A percentile compares a stretch with the other conserved stretches of the same genome.
These are phyloP conservation scores for Talaromyces sp. DNA, from an alignment of 2,329 filamentous ascomycete genomes.

Conservation along the genomic window DNA sequence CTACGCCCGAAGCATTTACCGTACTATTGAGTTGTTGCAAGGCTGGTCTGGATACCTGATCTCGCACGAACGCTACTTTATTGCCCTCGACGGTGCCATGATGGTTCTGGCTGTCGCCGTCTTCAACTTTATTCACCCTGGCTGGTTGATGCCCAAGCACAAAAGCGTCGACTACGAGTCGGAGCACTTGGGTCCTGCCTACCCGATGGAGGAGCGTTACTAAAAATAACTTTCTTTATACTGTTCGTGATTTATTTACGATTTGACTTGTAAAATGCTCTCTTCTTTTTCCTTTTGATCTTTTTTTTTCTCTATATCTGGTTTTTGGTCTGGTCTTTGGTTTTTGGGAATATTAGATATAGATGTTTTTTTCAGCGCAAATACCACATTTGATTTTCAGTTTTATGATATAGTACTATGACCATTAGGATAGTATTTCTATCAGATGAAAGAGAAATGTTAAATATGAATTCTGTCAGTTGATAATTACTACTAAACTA, in stretches of 20 bases:
- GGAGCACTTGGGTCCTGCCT: background rate
- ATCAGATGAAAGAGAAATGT: too few species aligned
- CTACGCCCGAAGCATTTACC: conserved; percentile 47
- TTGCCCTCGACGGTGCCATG: conserved; percentile 46
- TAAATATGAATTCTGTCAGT: background rate
- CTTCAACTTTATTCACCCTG: conserved; percentile 44
- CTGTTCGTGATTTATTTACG: background rate
- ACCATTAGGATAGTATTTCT: too few species aligned
- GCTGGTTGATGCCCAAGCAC: conserved; percentile 29
- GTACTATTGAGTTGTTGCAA: conserved; percentile 46
- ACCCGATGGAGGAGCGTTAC: background rate
- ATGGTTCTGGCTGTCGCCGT: conserved; percentile 45
- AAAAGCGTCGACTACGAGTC: conserved; percentile 11
- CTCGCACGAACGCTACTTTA: conserved; percentile 46
- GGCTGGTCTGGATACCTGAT: conserved; percentile 49
- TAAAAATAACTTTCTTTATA: background rate
- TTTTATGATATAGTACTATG: background rate
- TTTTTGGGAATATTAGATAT: background rate
- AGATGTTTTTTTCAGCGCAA: background rate
- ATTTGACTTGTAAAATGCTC: background rate
- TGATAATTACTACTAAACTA: background rate
- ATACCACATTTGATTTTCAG: background rate
- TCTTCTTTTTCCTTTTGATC: background rate
- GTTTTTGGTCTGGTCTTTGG: background rate
- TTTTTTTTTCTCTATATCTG: background rate